Base-by-base conservation (phyloP, 1,284 basidiomycete genomes). In the Melampsora larici-populina region DNA sequence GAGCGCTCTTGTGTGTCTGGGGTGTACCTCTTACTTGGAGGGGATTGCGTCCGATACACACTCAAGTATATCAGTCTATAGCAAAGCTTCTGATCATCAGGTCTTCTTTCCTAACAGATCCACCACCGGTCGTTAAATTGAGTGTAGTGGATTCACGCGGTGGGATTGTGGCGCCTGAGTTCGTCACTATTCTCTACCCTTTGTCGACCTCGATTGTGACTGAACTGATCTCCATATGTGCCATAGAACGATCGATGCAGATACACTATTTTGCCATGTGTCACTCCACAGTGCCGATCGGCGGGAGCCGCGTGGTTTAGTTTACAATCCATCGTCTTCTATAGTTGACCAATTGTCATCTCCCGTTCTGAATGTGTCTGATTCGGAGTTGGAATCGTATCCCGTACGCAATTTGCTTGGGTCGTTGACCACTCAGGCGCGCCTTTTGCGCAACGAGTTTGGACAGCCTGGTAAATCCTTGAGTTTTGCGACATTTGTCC, bases 231-330 rank as follows among this genome's bases (percentile, higher is more conserved):
- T 58, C 13, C n/a, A 58, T 2, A 24, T 2, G n/a, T 29, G 13
- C 55, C 55, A 58, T 58, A 58, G 55, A 58, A 24, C 55, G 17
- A 58, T 58, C 55, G 55, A 58, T n/a, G 55, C 29, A 58, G n/a
- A 58, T 29, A 58, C 55, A n/a, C 55, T 58, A 58, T 58, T 24
- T n/a, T 58, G 55, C 55, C 55, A 58, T 58, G 55, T 58, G 8
- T 58, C 55, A 58, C 55, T 58, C 55, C 29, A 58, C 29, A 58
- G 55, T 29, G 55, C 55, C 29, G 55, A 58, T 29, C 55, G 55
- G 55, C 55, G 55, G 9, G 55, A 58, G 21, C 55, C 55, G 29
- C 55, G 55, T 29, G 55, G 55, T 58, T 15, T 58, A 58, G 55
- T 58, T 13, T 58, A 24, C 8, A 21, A 58, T 58, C 55, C 55